These are phyloP conservation scores for Ceratocystis colombiana DNA, from an alignment of 2,329 filamentous ascomycete species.

Conservation along the genomic window DNA sequence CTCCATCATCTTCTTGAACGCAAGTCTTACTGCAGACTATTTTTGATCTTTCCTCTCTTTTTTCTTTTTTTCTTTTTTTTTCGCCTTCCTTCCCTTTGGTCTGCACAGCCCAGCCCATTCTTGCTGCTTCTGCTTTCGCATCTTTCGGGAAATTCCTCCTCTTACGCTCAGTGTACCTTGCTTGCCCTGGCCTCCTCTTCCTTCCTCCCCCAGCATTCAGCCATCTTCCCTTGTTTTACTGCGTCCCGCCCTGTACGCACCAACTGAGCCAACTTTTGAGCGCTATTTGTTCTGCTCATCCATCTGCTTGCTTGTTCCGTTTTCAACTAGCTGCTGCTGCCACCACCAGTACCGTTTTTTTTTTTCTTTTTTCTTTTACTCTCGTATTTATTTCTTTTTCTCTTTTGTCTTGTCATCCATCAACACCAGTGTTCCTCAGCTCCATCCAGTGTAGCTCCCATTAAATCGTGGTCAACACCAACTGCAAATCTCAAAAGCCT, in stretches of 20 bases:
- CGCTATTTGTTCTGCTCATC: neutral
- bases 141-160: constrained; percentile 12
- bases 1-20: neutral
- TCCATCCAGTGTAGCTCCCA: too few species aligned
- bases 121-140: constrained; percentile 13
- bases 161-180: constrained; percentile 2
- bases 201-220: neutral
- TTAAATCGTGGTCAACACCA: neutral
- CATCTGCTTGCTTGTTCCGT: constrained; percentile 2
- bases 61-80: constrained; percentile 4
- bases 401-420: neutral
- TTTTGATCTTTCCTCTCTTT: neutral
- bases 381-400: constrained; percentile 1
- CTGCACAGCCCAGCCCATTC: constrained; percentile 9
- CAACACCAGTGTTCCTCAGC: too few species aligned
- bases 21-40: neutral
- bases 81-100: neutral
- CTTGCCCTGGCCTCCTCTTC: too few species aligned
- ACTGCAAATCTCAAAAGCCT: neutral
- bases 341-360: constrained; percentile 5
- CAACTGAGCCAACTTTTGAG: neutral
- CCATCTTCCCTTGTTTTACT: constrained; percentile 8
- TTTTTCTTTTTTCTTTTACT: constrained; percentile 1
- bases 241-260: neutral
- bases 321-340: constrained; percentile 15